Conservation (phyloP, 371 early-diverging fungal genomes). For the Mortierella sp. region DNA sequence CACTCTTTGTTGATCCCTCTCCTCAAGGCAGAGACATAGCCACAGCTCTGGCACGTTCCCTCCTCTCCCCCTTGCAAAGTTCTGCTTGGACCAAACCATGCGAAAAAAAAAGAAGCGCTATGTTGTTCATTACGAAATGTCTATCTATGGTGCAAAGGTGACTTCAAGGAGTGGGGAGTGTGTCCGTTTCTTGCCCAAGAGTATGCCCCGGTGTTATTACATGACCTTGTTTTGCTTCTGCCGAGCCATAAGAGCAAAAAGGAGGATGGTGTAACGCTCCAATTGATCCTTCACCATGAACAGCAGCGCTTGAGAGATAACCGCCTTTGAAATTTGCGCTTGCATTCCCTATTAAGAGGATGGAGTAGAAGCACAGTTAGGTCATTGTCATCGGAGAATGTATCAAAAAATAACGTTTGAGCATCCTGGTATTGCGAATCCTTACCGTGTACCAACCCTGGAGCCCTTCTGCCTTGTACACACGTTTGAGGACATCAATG, state of each 20-base stretch:
- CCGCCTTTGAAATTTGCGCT: conserved; percentile 96
- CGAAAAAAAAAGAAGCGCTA: no score
- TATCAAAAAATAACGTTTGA: background rate
- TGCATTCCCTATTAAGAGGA: conserved; percentile 82
- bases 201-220: no score
- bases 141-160: no score
- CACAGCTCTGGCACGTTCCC: no score
- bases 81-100: no score
- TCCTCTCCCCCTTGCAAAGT: no score
- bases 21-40: no score
- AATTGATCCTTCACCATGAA: conserved; percentile 95
- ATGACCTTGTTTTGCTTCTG: conserved; percentile 46
- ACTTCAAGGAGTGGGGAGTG: no score
- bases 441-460: conserved; percentile 93
- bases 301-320: conserved; percentile 93
- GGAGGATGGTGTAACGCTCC: conserved; percentile 69
- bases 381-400: conserved; percentile 2
- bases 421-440: no score
- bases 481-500: conserved; percentile 88
- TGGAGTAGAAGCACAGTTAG: background rate
- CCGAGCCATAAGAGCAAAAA: conserved; percentile 58
- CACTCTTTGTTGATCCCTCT: no score
- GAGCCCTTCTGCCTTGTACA: conserved; percentile 82
- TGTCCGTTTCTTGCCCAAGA: background rate
- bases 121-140: no score